Base-by-base conservation (phyloP, 2,329 filamentous ascomycete genomes). In the Berkeleyomyces basicola region DNA sequence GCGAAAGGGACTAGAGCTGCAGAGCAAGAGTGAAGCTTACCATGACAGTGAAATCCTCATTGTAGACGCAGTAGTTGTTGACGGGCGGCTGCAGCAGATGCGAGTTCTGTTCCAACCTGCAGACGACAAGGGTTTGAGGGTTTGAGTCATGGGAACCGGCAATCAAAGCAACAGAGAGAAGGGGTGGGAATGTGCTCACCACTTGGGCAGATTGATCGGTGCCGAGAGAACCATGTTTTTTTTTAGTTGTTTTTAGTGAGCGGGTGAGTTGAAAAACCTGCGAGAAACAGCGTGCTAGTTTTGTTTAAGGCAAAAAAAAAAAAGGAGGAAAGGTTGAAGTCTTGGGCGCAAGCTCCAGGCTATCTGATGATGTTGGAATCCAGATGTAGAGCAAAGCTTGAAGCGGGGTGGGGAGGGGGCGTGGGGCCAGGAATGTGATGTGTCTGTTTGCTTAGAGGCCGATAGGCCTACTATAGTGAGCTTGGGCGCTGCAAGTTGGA, bases 51-150 rank as follows among this genome's bases (percentile, higher is more conserved):
- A 92, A 82, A 70, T 82, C 82, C 62, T 87, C 82, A 72, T 95
- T 87, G 77, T 96, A 95, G 70, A 97, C 89, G 76, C 91, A 96
- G 78, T 93, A 95, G 77, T 97, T 97, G 77, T 96, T 96, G 70
- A 97, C 85, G 1, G 93, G 93, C 0, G 93, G 93, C 73, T 96
- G 84, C 64, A 96, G 83, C 66, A 97, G 85, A 72, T 97, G 91
- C 0, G 87, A 86, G 74, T 97, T 97, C 72, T 91, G 83, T 70
- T 89, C 81, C 47, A 99, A 85, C 92, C 91, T 96, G 39, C 7
- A 55, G 23, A 23, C 23, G 23, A 63, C 40, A 57, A 49, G 11
- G 31, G 39, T 57, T 11, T 61, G 9, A 23, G 31, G 16, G 47
- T 55, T 33, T 3, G 10, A 23, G 4, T 36, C 33, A 36, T 36